Conservation (phyloP, 2,329 filamentous ascomycete species). For the Colletotrichum gloeosporioides region DNA sequence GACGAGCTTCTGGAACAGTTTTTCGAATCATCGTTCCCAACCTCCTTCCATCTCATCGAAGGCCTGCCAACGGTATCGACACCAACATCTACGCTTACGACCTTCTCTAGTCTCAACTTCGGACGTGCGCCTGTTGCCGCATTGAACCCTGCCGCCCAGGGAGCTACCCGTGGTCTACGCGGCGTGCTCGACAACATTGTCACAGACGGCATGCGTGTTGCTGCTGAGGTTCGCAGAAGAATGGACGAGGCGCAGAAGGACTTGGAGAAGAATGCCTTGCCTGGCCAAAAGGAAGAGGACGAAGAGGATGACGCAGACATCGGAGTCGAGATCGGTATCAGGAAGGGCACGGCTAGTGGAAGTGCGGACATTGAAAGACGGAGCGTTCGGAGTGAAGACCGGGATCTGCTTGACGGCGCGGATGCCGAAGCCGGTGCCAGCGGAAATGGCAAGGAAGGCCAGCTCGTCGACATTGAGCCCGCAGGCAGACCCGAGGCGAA, state of each 20-base stretch:
- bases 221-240: slow-evolving; percentile 85
- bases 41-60: slow-evolving; percentile 88
- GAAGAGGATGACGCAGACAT: slow-evolving; percentile 70
- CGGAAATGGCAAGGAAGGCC: slow-evolving; percentile 35
- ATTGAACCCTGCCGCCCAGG: slow-evolving; percentile 51
- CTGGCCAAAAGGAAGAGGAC: slow-evolving; percentile 67
- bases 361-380: slow-evolving; percentile 65
- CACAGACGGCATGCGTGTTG: slow-evolving; percentile 95
- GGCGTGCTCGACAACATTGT: slow-evolving; percentile 98
- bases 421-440: slow-evolving; percentile 70
- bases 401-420: slow-evolving; percentile 75
- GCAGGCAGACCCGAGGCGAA: slow-evolving; percentile 31
- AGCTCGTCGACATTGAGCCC: slow-evolving; percentile 38
- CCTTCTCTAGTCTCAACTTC: slow-evolving; percentile 77
- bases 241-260: slow-evolving; percentile 97
- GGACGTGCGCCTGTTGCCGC: slow-evolving; percentile 47
- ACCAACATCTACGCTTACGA: slow-evolving; percentile 73
- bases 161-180: slow-evolving; percentile 76
- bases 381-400: slow-evolving; percentile 70
- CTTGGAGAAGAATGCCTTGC: slow-evolving; percentile 81
- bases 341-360: slow-evolving; percentile 39
- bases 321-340: slow-evolving; percentile 47
- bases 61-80: slow-evolving; percentile 43
- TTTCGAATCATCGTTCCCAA: slow-evolving; percentile 94
- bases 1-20: slow-evolving; percentile 96